A percentile compares a stretch with the other conserved stretches of the same genome.
Conservation (phyloP, 805 yeast species). For the Saturnispora dispora region DNA sequence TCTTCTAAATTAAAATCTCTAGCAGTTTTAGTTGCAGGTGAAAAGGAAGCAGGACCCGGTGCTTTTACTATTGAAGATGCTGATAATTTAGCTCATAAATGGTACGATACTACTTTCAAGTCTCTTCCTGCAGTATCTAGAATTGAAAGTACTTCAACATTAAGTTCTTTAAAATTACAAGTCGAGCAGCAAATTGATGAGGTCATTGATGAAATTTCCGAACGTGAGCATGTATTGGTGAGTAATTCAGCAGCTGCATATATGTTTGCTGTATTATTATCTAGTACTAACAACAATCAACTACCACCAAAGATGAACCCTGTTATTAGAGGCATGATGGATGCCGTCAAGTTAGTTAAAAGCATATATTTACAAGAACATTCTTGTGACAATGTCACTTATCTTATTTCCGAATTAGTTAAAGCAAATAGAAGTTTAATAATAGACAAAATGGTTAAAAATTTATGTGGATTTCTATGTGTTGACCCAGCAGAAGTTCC, state of each 20-base stretch:
- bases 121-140: conserved; percentile 60
- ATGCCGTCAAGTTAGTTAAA: conserved; percentile 73
- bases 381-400: conserved; percentile 61
- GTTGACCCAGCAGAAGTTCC: conserved; percentile 96
- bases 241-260: conserved; percentile 72
- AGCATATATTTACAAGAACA: conserved; percentile 56
- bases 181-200: conserved; percentile 59
- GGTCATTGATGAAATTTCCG: conserved; percentile 43
- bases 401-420: conserved; percentile 52
- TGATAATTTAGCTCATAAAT: conserved; percentile 52
- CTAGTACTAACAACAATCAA: conserved; percentile 43
- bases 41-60: conserved; percentile 85
- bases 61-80: conserved; percentile 82
- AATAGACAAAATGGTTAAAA: conserved; percentile 81
- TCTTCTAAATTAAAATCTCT: conserved; percentile 66
- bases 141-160: conserved; percentile 57
- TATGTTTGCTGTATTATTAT: conserved; percentile 7
- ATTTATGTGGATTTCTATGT: conserved; percentile 85
- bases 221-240: conserved; percentile 50
- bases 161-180: conserved; percentile 72
- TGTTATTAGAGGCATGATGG: conserved; percentile 84
- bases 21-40: conserved; percentile 90
- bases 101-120: conserved; percentile 56
- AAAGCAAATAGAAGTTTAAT: conserved; percentile 55
- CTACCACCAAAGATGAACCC: conserved; percentile 88